phyloP scores from a whole-genome alignment of 257 asterid species.

The Solanum sparsipilum region DNA sequence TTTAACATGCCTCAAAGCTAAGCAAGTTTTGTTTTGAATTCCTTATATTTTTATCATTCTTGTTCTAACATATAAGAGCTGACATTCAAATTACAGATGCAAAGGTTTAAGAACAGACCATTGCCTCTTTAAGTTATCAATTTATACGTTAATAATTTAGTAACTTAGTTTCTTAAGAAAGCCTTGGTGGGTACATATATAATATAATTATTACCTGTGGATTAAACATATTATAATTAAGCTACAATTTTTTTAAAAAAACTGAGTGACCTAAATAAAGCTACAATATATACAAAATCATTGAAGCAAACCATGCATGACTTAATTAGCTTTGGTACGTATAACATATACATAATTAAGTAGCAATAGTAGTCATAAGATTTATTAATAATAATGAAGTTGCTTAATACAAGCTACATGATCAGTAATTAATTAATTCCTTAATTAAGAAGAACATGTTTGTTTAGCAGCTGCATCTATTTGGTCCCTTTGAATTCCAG shows the following conservation, averaged over 20 bases:
- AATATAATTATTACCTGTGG: too few species aligned
- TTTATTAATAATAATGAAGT: too few species aligned
- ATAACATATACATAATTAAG: too few species aligned
- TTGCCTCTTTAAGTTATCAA: neutral
- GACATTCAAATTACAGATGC: neutral
- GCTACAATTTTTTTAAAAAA: too few species aligned
- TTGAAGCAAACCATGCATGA: too few species aligned
- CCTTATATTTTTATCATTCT: too few species aligned
- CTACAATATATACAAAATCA: too few species aligned
- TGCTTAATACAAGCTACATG: neutral
- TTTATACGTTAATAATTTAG: neutral
- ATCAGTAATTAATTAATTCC: neutral
- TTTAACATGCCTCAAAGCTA: neutral
- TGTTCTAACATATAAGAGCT: neutral
- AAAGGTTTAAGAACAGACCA: neutral
- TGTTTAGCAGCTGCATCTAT: conserved; percentile 69
- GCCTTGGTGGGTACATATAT: too few species aligned
- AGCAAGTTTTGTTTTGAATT: neutral
- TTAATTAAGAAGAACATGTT: conserved; percentile 30
- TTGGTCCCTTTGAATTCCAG: conserved; percentile 51
- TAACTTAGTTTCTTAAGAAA: too few species aligned
- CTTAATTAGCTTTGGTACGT: too few species aligned
- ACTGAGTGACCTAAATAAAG: too few species aligned
- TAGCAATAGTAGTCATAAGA: neutral
- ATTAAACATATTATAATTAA: too few species aligned